Conservation (phyloP, 345 rosid species). For the Brassica carinata region DNA sequence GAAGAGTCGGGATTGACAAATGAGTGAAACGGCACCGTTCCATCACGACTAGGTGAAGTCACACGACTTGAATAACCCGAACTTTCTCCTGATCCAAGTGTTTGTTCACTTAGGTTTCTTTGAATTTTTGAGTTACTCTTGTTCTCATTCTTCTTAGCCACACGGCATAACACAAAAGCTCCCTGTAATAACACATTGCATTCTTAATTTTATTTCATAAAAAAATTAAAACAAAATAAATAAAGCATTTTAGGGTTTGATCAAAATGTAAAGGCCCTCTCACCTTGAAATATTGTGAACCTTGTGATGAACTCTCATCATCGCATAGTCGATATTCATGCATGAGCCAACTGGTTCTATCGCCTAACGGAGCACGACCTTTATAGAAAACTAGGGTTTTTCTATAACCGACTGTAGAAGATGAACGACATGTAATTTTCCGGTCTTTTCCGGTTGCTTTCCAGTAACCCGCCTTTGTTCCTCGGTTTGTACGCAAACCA, state of each 20-base stretch:
- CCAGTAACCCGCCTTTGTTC: slow-evolving; percentile 92
- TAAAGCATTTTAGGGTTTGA: background rate
- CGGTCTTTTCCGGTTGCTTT: slow-evolving; percentile 92
- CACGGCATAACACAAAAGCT: slow-evolving; percentile 86
- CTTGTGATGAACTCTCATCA: slow-evolving; percentile 46
- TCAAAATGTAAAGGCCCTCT: background rate
- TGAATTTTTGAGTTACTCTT: slow-evolving; percentile 47
- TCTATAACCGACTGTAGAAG: slow-evolving; percentile 56
- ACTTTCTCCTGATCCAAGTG: slow-evolving; percentile 36
- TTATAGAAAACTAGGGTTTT: slow-evolving; percentile 83
- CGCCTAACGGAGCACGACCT: slow-evolving; percentile 86
- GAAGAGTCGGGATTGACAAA: slow-evolving; percentile 42
- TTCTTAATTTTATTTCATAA: background rate
- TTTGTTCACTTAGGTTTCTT: slow-evolving; percentile 50
- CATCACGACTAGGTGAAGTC: slow-evolving; percentile 49
- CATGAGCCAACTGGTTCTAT: slow-evolving; percentile 81
- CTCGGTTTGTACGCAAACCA: slow-evolving; percentile 82
- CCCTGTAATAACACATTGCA: slow-evolving; percentile 48
- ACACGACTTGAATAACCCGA: slow-evolving; percentile 54
- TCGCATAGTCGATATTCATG: slow-evolving; percentile 84
- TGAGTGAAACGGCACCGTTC: slow-evolving; percentile 29
- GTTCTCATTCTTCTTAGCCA: slow-evolving; percentile 65
- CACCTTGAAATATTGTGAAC: slow-evolving; percentile 56
- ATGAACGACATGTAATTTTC: slow-evolving; percentile 62
- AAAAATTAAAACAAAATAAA: background rate